These are phyloP conservation scores for Kondoa malvinella DNA, from an alignment of 768 basidiomycete species.

Conservation along the genomic window DNA sequence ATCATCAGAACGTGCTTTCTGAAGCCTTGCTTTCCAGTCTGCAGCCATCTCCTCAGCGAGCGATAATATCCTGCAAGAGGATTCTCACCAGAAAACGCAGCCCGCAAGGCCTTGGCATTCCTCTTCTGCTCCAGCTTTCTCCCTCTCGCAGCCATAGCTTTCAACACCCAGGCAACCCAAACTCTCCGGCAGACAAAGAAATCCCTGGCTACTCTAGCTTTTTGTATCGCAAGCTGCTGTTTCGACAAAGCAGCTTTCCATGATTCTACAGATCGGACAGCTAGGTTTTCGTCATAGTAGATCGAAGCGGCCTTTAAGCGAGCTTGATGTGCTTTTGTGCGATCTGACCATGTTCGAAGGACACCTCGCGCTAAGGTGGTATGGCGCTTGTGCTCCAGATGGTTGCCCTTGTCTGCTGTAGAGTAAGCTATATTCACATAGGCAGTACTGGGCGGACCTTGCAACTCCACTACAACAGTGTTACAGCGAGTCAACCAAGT, in stretches of 20 bases:
- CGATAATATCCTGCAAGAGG: background rate
- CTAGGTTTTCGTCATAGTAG: background rate
- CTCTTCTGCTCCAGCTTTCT: background rate
- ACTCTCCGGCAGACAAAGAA: constrained; percentile 10
- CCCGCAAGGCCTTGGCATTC: background rate
- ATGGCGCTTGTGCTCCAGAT: background rate
- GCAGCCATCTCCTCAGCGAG: background rate
- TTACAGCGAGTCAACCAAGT: background rate
- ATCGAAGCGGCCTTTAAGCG: constrained; percentile 7
- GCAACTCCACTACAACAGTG: background rate
- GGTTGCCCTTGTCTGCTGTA: background rate
- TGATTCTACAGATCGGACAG: background rate
- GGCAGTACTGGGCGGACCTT: background rate
- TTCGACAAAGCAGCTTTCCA: background rate
- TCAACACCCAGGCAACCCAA: constrained; percentile 1
- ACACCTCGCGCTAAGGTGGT: background rate
- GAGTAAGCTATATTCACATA: background rate
- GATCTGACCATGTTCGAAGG: constrained; percentile 1
- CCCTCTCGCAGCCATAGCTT: background rate
- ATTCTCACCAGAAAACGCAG: background rate
- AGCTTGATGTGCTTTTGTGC: background rate
- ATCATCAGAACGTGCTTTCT: background rate
- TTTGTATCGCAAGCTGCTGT: constrained; percentile 1
- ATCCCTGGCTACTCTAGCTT: constrained; percentile 13
- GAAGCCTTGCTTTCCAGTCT: constrained; percentile 4